Base-by-base conservation (phyloP, 805 yeast species). In the Candida nitratophila region DNA sequence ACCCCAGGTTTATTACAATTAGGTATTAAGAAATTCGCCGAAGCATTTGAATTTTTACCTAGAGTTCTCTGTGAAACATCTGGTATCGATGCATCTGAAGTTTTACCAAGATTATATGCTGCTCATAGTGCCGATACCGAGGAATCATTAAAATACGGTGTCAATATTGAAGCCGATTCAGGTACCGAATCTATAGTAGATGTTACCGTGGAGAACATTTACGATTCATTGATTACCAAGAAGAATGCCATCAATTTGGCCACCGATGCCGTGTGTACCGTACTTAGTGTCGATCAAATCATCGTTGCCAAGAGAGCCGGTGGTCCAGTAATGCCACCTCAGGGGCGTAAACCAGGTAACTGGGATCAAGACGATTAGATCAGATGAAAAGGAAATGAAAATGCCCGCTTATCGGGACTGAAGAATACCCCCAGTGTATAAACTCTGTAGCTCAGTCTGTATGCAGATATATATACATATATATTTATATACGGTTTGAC, bases 221-320 rank as follows among this genome's bases (percentile, higher is more conserved):
- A 72, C 59, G 99, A 91, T 63, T 76, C 91, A 49, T 74, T 84
- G 50, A 70, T 86, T 20, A 75, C 90, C 37, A 91, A 93, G 72
- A 76, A 74, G 56, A 84, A 87, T 49, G 99, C 97, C 39, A 83
- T 93, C 52, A 79, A 82, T 55, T 83, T 93, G 50, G 98, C 99
- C 16, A 89, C 96, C 3, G 98, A 93, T 53, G 96, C 97, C 40
- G 95, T 96, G 14, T 78, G 76, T 50, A 93, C 98, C 5, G 83
- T 90, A 43, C 73, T 90, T 50, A 81, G 95, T 22, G 93, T 93
- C 41, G 98, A 93, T 64, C 98, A 91, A 74, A 91, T 91, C 57
- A 93, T 91, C 61, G 93, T 91, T 93, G 98, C 99, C 38, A 91
- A 91, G 77, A 81, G 96, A 63, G 97, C 98, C 2, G 99, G 99